Evolutionary conservation across 2,329 filamentous ascomycete species (phyloP).

Genomic region (Ophiostoma triangulosporum): DNA sequence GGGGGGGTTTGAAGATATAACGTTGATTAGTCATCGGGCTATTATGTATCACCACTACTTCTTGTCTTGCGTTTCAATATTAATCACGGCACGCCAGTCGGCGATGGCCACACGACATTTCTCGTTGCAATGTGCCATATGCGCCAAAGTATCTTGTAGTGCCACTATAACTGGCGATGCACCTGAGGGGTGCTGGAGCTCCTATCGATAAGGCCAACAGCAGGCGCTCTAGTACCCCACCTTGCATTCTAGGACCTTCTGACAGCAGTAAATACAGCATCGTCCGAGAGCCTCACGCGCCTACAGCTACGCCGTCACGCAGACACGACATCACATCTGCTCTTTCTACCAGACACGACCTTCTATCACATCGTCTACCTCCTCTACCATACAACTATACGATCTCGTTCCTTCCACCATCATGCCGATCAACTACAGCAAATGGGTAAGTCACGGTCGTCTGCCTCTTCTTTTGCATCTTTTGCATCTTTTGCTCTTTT

Average conservation of each 20-base stretch:
- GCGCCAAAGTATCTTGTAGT: too few species aligned
- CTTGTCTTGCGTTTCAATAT: not conserved
- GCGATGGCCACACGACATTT: too few species aligned
- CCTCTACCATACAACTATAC: not conserved
- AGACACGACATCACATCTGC: too few species aligned
- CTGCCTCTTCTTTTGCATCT: not conserved
- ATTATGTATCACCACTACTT: not conserved
- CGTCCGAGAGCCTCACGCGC: constrained; percentile 1
- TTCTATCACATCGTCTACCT: not conserved
- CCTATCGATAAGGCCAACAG: constrained; percentile 10
- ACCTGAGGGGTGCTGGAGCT: too few species aligned
- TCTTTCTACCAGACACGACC: too few species aligned
- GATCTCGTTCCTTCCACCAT: constrained; percentile 11
- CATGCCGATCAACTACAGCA: constrained; percentile 45
- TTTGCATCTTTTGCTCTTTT: not conserved
- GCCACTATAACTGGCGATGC: too few species aligned
- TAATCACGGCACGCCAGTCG: not conserved
- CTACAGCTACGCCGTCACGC: too few species aligned
- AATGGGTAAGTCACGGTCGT: constrained; percentile 39
- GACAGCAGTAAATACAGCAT: not conserved
- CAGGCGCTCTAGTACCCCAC: constrained; percentile 5
- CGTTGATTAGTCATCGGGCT: not conserved
- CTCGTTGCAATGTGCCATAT: too few species aligned
- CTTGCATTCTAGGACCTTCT: constrained; percentile 7
- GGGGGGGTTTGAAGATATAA: too few species aligned